Evolutionary conservation across 441 rosid genomes (phyloP), one percentile per base, ranked within the genome.

Genomic region (Theobroma grandiflorum): DNA sequence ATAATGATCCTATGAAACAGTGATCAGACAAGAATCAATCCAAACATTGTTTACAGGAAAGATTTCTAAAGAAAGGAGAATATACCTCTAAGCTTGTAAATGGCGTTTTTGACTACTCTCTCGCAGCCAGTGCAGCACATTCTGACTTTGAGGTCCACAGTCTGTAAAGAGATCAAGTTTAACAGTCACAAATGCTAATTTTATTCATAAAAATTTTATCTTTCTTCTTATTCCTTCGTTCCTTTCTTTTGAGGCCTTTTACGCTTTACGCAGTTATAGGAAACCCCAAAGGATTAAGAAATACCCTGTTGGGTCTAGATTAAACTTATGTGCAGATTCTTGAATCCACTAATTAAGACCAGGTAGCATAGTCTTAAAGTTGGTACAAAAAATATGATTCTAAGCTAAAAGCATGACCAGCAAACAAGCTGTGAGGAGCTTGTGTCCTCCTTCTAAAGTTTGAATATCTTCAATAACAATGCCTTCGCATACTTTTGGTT

Each of bases 51-150:
- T 3, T 59, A 11, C 42, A 5, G 1, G 20, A 43, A 64, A 37
- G 74, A 33, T 70, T 49, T 45, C 1, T 26, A 45, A 20, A 4
- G 57, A 69, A 47, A 69, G 6, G 57, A 37, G 64, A 72, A 55
- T 72, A 37, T 87, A 93, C 99, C 99, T 90, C 91, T 92, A 73
- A 96, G 93, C 85, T 94, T 96, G 89, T 84, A 83, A 83, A 94
- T 88, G 82, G 98, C 96, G 76, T 89, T 92, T 81, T 91, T 96
- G 63, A 93, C 98, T 12, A 96, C 96, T 82, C 98, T 87, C 80
- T 94, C 99, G 79, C 99, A 94, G 12, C 97, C 99, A 59, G 84
- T 85, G 91, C 99, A 94, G 84, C 99, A 96, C 98, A 96, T 96
- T 89, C 98, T 78, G 52, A 96, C 98, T 85, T 94, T 96, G 77